These are phyloP conservation scores for Paramyrothecium roridum DNA, from an alignment of 2,329 filamentous ascomycete species.

Conservation along the genomic window DNA sequence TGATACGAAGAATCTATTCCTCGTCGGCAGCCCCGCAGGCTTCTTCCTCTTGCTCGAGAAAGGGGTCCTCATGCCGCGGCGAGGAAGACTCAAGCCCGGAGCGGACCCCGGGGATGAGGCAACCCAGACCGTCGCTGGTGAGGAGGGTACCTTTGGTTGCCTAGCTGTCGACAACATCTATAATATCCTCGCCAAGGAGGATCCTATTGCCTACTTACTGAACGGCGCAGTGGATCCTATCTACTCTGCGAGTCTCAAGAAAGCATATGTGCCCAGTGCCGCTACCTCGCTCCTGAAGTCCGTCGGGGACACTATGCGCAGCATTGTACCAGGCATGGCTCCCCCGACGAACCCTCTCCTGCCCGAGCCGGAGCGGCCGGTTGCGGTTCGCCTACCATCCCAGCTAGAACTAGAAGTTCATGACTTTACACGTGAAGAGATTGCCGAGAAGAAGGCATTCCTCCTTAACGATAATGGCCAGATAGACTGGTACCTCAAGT, in stretches of 20 bases:
- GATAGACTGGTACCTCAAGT: conserved; percentile 84
- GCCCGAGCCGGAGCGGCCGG: conserved; percentile 30
- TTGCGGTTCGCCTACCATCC: conserved; percentile 49
- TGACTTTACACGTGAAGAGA: conserved; percentile 87
- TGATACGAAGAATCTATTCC: conserved; percentile 83
- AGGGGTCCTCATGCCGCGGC: conserved; percentile 68
- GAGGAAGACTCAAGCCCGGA: conserved; percentile 72
- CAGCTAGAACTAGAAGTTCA: conserved; percentile 92
- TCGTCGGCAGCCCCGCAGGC: conserved; percentile 84
- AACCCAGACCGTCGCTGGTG: conserved; percentile 64
- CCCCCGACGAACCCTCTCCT: conserved; percentile 23
- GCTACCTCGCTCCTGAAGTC: conserved; percentile 63
- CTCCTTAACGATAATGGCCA: conserved; percentile 95
- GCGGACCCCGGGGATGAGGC: conserved; percentile 61
- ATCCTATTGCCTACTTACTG: conserved; percentile 84
- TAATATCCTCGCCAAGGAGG: conserved; percentile 73
- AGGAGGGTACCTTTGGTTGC: conserved; percentile 79
- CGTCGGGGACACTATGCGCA: conserved; percentile 59
- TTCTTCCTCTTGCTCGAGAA: conserved; percentile 90
- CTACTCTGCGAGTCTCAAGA: conserved; percentile 74
- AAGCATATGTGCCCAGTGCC: conserved; percentile 74
- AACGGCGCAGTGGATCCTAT: conserved; percentile 84
- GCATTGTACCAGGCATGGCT: conserved; percentile 54
- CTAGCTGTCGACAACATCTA: conserved; percentile 94
- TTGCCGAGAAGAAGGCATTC: conserved; percentile 84